Base-by-base conservation (phyloP, 1,139 yeast species). In the Candida sp. region DNA sequence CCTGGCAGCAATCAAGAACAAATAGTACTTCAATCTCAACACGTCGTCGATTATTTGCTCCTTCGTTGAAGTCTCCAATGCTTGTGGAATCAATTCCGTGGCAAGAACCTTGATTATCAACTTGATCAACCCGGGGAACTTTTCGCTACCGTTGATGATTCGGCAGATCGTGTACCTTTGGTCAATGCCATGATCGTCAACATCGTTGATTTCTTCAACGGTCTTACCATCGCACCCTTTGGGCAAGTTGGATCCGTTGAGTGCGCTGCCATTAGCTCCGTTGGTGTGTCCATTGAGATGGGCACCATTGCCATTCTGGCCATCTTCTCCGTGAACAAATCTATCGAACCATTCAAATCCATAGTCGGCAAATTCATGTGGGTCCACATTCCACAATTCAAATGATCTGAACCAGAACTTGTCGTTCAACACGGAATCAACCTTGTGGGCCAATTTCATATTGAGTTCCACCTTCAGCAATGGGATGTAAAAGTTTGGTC, bases 391-490 rank as follows among this genome's bases (percentile, higher is more conserved):
- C 75, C 81, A 75, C 17, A 57, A 59, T 17, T 61, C 61, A 55
- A 70, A 73, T 33, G 78, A 75, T 55, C 87, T 81, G 77, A 90
- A 89, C 85, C 90, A 85, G 63, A 88, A 90, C 63, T 80, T 84
- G 23, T 78, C 81, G 1, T 72, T 62, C 30, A 78, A 53, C 1
- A 80, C 81, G 1, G 97, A 85, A 65, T 90, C 91, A 40, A 94
- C 86, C 12, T 75, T 70, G 63, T 94, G 99, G 0, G 98, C 98
- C 7, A 77, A 76, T 48, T 73, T 75, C 98, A 94, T 93, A 67
- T 94, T 94, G 53, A 81, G 83, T 69, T 96, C 98, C 44, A 91
- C 84, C 63, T 83, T 79, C 53, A 94, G 88, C 57, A 94, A 87
- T 28, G 97, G 97, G 44, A 93, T 73, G 65, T 94, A 93, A 54